These are phyloP conservation scores for Paecilomyces niveus DNA, from an alignment of 2,329 filamentous ascomycete species.

Conservation along the genomic window DNA sequence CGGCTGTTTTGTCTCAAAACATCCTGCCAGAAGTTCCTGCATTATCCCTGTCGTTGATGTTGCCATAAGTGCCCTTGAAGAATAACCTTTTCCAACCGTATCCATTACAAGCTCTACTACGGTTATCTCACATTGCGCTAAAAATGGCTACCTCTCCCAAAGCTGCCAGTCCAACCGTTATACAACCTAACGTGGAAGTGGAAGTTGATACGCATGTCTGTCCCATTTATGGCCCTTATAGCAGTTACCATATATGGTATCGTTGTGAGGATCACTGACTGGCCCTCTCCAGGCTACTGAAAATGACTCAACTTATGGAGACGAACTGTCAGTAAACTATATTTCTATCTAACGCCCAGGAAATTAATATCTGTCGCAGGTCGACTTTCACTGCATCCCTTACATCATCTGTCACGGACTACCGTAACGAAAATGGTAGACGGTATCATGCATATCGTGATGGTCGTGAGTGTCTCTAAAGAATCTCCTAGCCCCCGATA, in stretches of 20 bases:
- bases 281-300: neutral
- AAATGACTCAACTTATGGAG: slow-evolving; percentile 1
- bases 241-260: neutral
- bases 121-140: neutral
- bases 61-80: neutral
- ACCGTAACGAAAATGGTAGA: slow-evolving; percentile 25
- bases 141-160: neutral
- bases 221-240: neutral
- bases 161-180: neutral
- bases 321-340: too few species aligned
- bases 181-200: neutral
- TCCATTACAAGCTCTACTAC: neutral
- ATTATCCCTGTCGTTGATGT: neutral
- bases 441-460: slow-evolving; percentile 24
- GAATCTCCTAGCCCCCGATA: too few species aligned
- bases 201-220: neutral
- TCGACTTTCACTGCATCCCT: neutral
- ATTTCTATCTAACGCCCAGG: too few species aligned
- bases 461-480: neutral
- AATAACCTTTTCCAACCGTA: neutral
- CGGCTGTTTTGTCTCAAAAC: neutral
- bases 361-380: neutral
- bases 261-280: neutral
- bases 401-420: slow-evolving; percentile 4
- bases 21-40: neutral